A percentile compares a stretch with the other conserved stretches of the same genome.
phyloP scores from a whole-genome alignment of 106 monocot species.

The Chionographis japonica region DNA sequence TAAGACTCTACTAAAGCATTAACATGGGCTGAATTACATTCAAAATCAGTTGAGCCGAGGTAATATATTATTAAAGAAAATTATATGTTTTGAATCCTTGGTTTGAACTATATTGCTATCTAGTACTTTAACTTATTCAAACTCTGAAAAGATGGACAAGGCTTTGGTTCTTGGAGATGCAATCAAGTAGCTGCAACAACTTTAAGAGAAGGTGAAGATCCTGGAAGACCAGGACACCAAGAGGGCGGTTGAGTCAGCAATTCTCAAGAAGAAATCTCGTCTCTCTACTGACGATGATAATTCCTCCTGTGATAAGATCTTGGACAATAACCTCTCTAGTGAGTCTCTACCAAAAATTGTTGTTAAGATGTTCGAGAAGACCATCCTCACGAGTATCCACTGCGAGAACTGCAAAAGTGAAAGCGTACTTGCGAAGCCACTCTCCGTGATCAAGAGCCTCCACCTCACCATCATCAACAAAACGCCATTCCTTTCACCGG shows the following conservation, averaged over 20 bases:
- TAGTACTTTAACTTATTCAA: no score
- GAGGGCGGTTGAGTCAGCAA: conserved; percentile 12
- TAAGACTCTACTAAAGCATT: no score
- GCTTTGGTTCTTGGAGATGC: conserved; percentile 36
- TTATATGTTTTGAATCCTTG: no score
- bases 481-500: conserved; percentile 27
- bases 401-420: conserved; percentile 36
- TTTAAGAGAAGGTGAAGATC: conserved; percentile 32
- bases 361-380: conserved; percentile 33
- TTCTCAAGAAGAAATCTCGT: conserved; percentile 16
- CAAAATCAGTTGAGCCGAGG: no score
- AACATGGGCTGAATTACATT: no score
- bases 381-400: conserved; percentile 43
- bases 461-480: conserved; percentile 27
- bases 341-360: conserved; percentile 15
- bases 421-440: conserved; percentile 23
- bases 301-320: conserved; percentile 23
- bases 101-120: no score
- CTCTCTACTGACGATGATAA: conserved; percentile 13
- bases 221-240: conserved; percentile 25
- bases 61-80: no score
- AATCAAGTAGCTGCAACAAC: conserved; percentile 31
- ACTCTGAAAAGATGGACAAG: conserved; percentile 31
- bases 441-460: conserved; percentile 49
- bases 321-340: neutral